phyloP scores from a whole-genome alignment of 129 eudicot genomes.

The Chrysanthemum makinoi region DNA sequence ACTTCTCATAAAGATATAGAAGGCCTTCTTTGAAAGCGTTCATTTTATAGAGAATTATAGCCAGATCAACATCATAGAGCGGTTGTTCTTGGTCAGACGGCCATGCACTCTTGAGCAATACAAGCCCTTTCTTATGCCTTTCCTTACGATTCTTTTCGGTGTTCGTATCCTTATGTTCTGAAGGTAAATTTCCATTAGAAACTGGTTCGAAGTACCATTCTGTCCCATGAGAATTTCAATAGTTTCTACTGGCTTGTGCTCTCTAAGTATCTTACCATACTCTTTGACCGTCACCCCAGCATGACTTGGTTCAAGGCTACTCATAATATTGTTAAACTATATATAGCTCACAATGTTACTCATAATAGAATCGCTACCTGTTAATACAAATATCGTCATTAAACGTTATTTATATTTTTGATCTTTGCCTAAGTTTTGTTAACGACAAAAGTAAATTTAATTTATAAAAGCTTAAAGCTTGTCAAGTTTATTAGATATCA shows the following conservation, averaged over 20 bases:
- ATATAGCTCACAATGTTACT: too few relatives aligned
- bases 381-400: too few relatives aligned
- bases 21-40: constrained; percentile 77
- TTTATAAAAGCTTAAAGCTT: too few relatives aligned
- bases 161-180: constrained; percentile 32
- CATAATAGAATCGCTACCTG: too few relatives aligned
- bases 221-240: constrained; percentile 76
- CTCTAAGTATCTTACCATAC: constrained; percentile 85
- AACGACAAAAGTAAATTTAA: too few relatives aligned
- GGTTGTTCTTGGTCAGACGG: constrained; percentile 89
- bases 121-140: constrained; percentile 70
- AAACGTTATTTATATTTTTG: too few relatives aligned
- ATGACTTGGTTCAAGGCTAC: constrained; percentile 84
- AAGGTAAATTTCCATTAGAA: constrained; percentile 48
- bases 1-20: constrained; percentile 80
- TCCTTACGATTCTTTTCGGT: constrained; percentile 52
- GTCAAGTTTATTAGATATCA: too few relatives aligned
- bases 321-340: too few relatives aligned
- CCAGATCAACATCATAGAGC: constrained; percentile 83
- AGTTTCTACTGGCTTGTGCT: constrained; percentile 88
- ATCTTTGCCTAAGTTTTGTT: too few relatives aligned
- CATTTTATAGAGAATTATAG: constrained; percentile 90
- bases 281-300: constrained; percentile 95
- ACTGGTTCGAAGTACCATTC: constrained; percentile 24
- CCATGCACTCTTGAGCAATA: constrained; percentile 85